phyloP scores from a whole-genome alignment of 2,329 filamentous ascomycete genomes.

The Pseudogymnoascus sp. region DNA sequence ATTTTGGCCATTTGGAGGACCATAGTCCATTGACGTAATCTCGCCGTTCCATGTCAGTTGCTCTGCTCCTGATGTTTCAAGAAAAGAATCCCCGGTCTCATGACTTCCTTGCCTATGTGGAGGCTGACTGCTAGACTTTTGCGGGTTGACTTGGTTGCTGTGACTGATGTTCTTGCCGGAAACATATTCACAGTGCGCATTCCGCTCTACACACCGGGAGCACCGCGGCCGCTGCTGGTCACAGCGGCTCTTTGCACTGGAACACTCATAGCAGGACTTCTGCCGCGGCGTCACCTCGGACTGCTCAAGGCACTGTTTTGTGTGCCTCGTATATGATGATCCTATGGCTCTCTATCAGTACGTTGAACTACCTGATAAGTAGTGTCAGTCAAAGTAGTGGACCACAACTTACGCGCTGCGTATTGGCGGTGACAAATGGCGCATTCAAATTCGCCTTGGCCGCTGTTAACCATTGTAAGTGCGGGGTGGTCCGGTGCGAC shows the following conservation, averaged over 20 bases:
- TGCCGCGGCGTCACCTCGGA: conserved; percentile 15
- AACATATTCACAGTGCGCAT: conserved; percentile 20
- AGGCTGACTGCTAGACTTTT: not conserved
- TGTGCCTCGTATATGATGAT: conserved; percentile 11
- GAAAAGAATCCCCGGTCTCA: not conserved
- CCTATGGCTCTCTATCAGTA: not conserved
- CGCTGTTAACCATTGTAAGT: not conserved
- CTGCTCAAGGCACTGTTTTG: conserved; percentile 10
- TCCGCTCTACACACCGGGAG: conserved; percentile 21
- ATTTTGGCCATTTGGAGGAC: not conserved
- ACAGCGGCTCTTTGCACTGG: conserved; percentile 26
- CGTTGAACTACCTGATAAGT: not conserved
- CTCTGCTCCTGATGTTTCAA: not conserved
- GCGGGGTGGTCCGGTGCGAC: not conserved
- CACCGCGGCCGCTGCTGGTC: conserved; percentile 23
- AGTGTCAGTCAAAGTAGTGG: not conserved
- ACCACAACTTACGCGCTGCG: conserved; percentile 10
- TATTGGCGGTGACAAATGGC: conserved; percentile 12
- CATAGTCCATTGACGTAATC: not conserved
- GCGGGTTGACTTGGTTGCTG: not conserved
- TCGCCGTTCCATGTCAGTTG: not conserved
- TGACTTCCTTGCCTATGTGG: not conserved
- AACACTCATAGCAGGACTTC: conserved; percentile 26
- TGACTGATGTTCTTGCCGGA: not conserved
- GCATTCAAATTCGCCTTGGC: conserved; percentile 7